phyloP scores from a whole-genome alignment of 2,329 filamentous ascomycete genomes.

The Aspergillus sp. region DNA sequence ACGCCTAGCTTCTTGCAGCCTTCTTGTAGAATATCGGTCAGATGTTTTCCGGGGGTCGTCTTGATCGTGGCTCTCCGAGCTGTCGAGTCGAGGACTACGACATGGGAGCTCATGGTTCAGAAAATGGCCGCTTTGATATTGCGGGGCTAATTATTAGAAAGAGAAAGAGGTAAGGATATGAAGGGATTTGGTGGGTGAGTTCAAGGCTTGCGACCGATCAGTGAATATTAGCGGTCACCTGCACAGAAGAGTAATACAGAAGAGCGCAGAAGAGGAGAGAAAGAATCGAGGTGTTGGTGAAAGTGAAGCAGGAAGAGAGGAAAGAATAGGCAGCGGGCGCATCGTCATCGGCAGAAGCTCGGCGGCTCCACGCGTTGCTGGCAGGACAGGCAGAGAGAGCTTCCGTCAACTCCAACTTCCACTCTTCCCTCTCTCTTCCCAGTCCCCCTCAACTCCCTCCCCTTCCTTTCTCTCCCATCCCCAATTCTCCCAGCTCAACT shows the following conservation, averaged over 20 bases:
- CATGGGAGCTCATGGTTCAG: conserved; percentile 74
- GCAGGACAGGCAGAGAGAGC: conserved; percentile 20
- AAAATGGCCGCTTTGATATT: conserved; percentile 13
- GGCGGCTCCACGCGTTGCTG: conserved; percentile 22
- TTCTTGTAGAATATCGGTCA: conserved; percentile 83
- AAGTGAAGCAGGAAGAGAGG: conserved; percentile 7
- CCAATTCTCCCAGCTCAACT: conserved; percentile 6
- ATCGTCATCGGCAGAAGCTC: conserved; percentile 28
- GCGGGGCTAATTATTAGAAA: conserved; percentile 15
- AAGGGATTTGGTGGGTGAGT: not conserved
- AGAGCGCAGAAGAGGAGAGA: conserved; percentile 1
- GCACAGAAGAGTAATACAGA: conserved; percentile 13
- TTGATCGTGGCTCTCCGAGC: conserved; percentile 78
- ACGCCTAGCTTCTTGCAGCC: conserved; percentile 81
- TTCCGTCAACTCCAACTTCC: conserved; percentile 19
- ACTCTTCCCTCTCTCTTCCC: conserved; percentile 5
- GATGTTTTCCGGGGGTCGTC: conserved; percentile 74
- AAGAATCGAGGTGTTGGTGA: not conserved
- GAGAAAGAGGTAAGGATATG: not conserved
- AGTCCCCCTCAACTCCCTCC: conserved; percentile 15
- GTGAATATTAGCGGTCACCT: not conserved
- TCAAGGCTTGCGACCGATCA: not conserved
- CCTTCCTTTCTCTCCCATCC: conserved; percentile 11
- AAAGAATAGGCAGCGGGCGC: conserved; percentile 27
- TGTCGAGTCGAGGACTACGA: conserved; percentile 81